These are phyloP conservation scores for Cytospora mali DNA, from an alignment of 2,329 filamentous ascomycete species.

Conservation along the genomic window DNA sequence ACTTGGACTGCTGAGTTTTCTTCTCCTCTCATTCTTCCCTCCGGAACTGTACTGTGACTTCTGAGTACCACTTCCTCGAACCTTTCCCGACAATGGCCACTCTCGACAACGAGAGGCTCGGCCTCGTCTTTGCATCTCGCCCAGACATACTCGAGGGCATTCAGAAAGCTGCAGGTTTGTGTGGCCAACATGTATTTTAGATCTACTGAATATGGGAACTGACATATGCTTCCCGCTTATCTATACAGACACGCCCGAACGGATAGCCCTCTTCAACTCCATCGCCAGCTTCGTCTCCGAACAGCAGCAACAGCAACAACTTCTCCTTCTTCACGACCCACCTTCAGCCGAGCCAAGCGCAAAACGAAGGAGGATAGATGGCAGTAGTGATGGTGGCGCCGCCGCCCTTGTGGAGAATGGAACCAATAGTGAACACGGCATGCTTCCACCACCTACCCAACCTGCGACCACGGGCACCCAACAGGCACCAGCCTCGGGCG, in stretches of 20 bases:
- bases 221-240: neutral
- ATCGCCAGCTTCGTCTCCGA: slow-evolving; percentile 29
- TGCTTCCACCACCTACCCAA: slow-evolving; percentile 14
- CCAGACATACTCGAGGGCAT: slow-evolving; percentile 60
- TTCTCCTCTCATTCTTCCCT: neutral
- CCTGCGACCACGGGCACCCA: slow-evolving; percentile 10
- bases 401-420: slow-evolving; percentile 11
- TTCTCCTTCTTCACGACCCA: neutral
- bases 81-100: slow-evolving; percentile 30
- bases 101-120: slow-evolving; percentile 54
- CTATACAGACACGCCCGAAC: slow-evolving; percentile 50
- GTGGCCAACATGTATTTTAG: slow-evolving; percentile 34
- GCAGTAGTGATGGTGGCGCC: slow-evolving; percentile 2
- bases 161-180: slow-evolving; percentile 56
- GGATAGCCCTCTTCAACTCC: slow-evolving; percentile 58
- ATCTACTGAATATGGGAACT: neutral
- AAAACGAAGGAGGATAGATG: slow-evolving; percentile 27
- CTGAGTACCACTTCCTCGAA: neutral
- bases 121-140: slow-evolving; percentile 55
- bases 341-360: slow-evolving; percentile 20
- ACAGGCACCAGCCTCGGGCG: slow-evolving; percentile 11
- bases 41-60: neutral
- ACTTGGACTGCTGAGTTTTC: too few species aligned
- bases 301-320: slow-evolving; percentile 13
- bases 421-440: slow-evolving; percentile 13